Base-by-base conservation (phyloP, 352 stramenopile genomes). In the Pythium rhizo-oryzae region DNA sequence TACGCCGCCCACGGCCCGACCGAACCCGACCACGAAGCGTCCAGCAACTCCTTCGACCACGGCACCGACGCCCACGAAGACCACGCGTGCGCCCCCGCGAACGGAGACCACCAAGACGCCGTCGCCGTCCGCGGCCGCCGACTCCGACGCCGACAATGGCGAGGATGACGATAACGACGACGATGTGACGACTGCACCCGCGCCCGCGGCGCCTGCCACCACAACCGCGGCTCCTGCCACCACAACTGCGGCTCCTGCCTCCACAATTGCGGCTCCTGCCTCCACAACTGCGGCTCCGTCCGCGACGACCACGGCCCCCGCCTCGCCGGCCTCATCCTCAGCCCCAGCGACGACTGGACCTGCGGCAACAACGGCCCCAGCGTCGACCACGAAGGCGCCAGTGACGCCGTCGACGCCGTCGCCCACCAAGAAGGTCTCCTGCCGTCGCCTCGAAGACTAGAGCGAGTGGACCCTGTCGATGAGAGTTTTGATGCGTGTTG, bases 31-130 rank as follows among this genome's bases (percentile, higher is more conserved):
- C n/a, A 54, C 49, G 8, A 30, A 25, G 23, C 49, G 49, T 33
- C 46, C 46, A 3, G 24, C 18, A 2, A 52, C 16, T 13, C 46
- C 46, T 28, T 13, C 19, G 19, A 28, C 46, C n/a, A 19, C 46
- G 24, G 11, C 19, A 11, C 49, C 49, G 21, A 43, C 37, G 37
- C 37, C 37, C 37, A 43, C 37, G 11, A 43, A 43, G 37, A 43
- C 37, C 37, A 43, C 37, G 37, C 37, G 37, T 43, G 37, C 37
- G 9, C 37, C 37, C 15, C 49, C 49, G 21, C 23, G 49, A 23
- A 54, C n/a, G n/a, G 49, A 54, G 49, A 33, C 49, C 12, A 54
- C 49, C 4, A 64, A 62, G 15, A 67, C 62, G 21, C 54, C 62
- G 1, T 61, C 65, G 11, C 58, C 71, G 13, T 59, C 52, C 12